These are phyloP conservation scores for Ilex asprella DNA, from an alignment of 257 asterid genomes.

Conservation along the genomic window DNA sequence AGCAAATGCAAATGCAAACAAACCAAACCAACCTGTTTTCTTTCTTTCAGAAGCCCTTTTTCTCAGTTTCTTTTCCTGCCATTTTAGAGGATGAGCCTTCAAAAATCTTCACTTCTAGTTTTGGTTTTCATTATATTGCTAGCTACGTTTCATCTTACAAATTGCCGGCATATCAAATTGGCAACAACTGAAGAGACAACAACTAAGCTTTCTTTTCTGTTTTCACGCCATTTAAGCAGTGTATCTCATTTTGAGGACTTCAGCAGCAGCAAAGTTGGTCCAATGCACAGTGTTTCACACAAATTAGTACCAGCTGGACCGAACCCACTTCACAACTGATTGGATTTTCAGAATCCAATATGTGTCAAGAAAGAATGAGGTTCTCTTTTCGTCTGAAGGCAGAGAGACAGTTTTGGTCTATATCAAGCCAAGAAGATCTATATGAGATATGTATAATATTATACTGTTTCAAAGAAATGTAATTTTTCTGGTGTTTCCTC, in stretches of 20 bases:
- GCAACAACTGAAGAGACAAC: not conserved
- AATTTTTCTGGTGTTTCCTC: too few relatives aligned
- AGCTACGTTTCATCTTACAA: not conserved
- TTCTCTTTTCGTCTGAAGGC: not conserved
- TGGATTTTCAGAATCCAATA: not conserved
- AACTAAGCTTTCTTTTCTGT: not conserved
- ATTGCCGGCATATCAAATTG: not conserved
- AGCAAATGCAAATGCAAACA: not conserved
- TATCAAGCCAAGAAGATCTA: too few relatives aligned
- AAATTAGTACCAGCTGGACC: not conserved
- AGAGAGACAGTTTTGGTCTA: not conserved
- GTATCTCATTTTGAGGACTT: too few relatives aligned
- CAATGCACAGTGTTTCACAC: not conserved
- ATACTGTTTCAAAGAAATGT: not conserved
- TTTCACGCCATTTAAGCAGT: not conserved
- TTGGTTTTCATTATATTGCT: not conserved
- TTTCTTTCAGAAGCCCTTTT: not conserved
- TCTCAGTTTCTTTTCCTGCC: not conserved
- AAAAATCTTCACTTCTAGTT: not conserved
- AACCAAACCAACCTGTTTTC: not conserved
- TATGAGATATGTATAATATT: not conserved
- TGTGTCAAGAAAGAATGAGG: not conserved
- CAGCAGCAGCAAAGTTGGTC: not conserved
- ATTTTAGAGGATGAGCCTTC: not conserved
- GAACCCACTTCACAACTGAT: slow-evolving; percentile 17